Conservation (phyloP, 2,329 filamentous ascomycete genomes). For the Pseudogymnoascus sp. region DNA sequence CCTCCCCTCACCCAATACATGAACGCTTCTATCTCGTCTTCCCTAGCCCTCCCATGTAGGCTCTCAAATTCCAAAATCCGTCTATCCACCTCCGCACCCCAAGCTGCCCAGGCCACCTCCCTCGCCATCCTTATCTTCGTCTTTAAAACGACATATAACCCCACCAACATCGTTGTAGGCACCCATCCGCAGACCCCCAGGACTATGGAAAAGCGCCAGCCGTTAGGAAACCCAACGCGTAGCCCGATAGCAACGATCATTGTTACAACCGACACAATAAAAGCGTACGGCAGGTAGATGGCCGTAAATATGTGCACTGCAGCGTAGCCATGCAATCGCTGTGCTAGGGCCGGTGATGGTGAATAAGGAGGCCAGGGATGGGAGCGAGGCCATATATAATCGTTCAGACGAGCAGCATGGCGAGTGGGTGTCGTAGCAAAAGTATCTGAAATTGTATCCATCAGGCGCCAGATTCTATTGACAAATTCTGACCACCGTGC, state of each 20-base stretch:
- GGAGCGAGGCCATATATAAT: not conserved
- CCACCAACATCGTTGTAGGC: not conserved
- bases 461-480: not conserved
- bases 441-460: not conserved
- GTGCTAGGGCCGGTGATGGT: not conserved
- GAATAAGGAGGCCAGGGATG: not conserved
- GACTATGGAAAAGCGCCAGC: not conserved
- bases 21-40: not conserved
- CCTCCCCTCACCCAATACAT: not conserved
- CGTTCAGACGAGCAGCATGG: not conserved
- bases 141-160: not conserved
- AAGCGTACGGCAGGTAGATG: not conserved
- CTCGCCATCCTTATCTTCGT: not conserved
- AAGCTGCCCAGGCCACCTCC: not conserved
- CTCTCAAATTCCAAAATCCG: constrained; percentile 5
- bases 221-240: not conserved
- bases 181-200: not conserved
- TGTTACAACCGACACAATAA: constrained; percentile 4
- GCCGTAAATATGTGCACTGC: not conserved
- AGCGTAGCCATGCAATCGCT: not conserved
- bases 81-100: not conserved
- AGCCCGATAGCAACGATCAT: constrained; percentile 5
- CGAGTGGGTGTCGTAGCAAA: not conserved
- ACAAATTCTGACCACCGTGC: not conserved
- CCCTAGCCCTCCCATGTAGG: not conserved